Conservation (phyloP, 768 basidiomycete genomes). For the Trametes cubensis region DNA sequence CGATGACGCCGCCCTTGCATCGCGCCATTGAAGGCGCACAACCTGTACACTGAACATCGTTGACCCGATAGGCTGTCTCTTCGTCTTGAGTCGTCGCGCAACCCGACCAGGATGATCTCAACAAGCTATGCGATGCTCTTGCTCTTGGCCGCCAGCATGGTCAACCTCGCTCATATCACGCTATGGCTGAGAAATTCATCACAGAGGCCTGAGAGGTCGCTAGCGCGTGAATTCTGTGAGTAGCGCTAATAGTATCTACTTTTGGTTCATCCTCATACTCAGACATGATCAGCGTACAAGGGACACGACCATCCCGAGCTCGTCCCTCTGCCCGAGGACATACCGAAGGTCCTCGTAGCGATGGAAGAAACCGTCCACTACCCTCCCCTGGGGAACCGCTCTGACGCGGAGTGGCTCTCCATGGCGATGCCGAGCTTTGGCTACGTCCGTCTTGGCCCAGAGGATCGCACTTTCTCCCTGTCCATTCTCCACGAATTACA, state of each 20-base stretch:
- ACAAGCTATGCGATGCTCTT: not conserved
- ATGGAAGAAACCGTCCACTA: slow-evolving; percentile 39
- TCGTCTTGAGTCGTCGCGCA: too few species aligned
- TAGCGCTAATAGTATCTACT: too few species aligned
- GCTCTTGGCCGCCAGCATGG: not conserved
- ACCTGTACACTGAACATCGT: too few species aligned
- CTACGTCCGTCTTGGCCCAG: slow-evolving; percentile 36
- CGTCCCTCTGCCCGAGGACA: slow-evolving; percentile 27
- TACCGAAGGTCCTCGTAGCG: slow-evolving; percentile 24
- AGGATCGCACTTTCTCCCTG: slow-evolving; percentile 38
- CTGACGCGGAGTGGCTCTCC: slow-evolving; percentile 35
- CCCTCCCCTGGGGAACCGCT: slow-evolving; percentile 28
- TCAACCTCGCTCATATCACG: not conserved
- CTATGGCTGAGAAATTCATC: not conserved
- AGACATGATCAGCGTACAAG: slow-evolving; percentile 30
- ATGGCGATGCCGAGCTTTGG: slow-evolving; percentile 34
- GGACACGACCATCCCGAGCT: slow-evolving; percentile 36
- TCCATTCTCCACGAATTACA: slow-evolving; percentile 44
- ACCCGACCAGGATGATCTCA: not conserved
- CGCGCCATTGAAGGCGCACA: too few species aligned
- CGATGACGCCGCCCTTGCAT: too few species aligned
- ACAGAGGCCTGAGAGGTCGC: too few species aligned
- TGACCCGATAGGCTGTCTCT: too few species aligned
- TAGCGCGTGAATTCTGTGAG: slow-evolving; percentile 5
- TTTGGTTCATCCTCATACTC: too few species aligned